Evolutionary conservation across 768 basidiomycete genomes (phyloP).

Genomic region (Boletus bicolor): DNA sequence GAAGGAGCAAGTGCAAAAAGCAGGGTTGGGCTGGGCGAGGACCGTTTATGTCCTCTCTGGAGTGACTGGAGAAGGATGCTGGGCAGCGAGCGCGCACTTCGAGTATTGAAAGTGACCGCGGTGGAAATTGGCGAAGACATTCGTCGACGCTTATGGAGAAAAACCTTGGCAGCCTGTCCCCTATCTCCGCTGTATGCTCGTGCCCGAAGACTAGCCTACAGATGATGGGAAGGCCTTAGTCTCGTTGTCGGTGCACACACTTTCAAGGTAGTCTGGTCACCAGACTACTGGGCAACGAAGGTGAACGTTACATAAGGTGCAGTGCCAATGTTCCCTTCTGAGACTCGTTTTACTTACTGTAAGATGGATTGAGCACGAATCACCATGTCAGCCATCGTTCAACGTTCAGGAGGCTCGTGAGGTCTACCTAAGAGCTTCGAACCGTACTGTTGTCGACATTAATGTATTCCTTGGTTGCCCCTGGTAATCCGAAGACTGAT

Average conservation of each 20-base stretch:
- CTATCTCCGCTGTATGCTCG: not conserved
- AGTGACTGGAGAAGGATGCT: constrained; percentile 5
- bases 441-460: too few relatives aligned
- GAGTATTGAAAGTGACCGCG: constrained; percentile 16
- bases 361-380: not conserved
- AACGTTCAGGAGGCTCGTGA: not conserved
- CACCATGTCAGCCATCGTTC: not conserved
- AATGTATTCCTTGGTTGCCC: too few relatives aligned
- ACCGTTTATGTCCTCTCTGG: not conserved
- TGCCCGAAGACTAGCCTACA: not conserved
- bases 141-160: not conserved
- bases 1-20: constrained; percentile 30
- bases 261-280: too few relatives aligned
- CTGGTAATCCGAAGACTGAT: too few relatives aligned
- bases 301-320: too few relatives aligned
- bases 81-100: constrained; percentile 20
- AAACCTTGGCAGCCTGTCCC: not conserved
- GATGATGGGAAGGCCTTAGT: not conserved
- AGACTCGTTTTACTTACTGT: not conserved
- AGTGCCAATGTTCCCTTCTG: not conserved
- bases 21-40: constrained; percentile 2
- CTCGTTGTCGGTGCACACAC: not conserved
- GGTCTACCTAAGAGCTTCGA: not conserved
- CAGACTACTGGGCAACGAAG: not conserved
- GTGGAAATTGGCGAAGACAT: constrained; percentile 16